Evolutionary conservation across 1,284 basidiomycete species (phyloP).

Genomic region (Papiliotrema terrestris): DNA sequence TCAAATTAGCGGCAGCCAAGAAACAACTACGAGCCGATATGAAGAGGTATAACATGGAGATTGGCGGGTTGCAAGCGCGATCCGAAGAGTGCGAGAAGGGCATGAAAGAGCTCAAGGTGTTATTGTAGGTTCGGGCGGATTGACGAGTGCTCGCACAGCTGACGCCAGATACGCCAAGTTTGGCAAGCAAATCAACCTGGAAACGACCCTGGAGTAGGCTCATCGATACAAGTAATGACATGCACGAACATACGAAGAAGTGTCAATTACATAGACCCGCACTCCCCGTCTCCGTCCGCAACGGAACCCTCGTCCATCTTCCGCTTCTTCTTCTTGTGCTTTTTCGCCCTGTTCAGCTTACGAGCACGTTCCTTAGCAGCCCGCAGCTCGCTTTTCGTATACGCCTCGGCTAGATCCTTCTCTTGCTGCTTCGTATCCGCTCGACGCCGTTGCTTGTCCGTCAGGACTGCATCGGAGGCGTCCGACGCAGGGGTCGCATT

Average conservation of each 20-base stretch:
- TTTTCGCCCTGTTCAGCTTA: constrained; percentile 7
- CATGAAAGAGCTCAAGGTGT: constrained; percentile 87
- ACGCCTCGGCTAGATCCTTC: neutral
- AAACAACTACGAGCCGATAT: constrained; percentile 72
- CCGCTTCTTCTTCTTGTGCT: constrained; percentile 8
- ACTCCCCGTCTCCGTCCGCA: constrained; percentile 23
- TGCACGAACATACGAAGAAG: neutral
- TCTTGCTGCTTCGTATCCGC: neutral
- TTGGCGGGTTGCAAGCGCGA: constrained; percentile 57
- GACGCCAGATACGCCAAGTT: constrained; percentile 75
- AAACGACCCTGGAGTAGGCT: constrained; percentile 49
- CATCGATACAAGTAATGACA: constrained; percentile 1
- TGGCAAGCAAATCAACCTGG: constrained; percentile 87
- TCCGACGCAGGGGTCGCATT: constrained; percentile 1
- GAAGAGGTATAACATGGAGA: constrained; percentile 58
- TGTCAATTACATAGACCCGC: constrained; percentile 12
- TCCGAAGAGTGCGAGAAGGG: constrained; percentile 71
- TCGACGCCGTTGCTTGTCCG: neutral
- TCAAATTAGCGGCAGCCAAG: constrained; percentile 67
- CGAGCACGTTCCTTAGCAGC: constrained; percentile 1
- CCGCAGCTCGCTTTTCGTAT: constrained; percentile 1
- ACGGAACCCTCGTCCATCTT: constrained; percentile 22
- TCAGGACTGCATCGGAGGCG: neutral
- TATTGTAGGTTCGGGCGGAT: constrained; percentile 50
- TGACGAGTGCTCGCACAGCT: neutral